Conservation (phyloP, 768 basidiomycete species). For the Trametes cingulata region DNA sequence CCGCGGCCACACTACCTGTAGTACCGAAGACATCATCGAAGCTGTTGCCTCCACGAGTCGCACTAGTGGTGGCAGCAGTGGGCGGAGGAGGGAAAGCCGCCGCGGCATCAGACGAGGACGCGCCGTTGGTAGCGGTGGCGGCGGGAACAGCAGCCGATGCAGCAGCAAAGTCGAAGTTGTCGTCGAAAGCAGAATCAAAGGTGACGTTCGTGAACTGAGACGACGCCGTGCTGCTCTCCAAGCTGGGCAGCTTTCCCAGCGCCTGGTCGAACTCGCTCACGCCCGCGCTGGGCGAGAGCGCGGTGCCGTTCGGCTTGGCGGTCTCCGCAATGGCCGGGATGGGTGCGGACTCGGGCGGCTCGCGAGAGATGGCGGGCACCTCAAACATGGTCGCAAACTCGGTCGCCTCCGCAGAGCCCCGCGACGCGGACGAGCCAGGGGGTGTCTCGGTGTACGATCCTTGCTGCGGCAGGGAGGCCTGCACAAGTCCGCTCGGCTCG, state of each 20-base stretch:
- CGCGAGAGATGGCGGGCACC: slow-evolving; percentile 6
- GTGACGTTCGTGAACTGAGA: slow-evolving; percentile 44
- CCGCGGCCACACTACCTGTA: slow-evolving; percentile 3
- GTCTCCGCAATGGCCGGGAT: slow-evolving; percentile 16
- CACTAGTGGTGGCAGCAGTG: slow-evolving; percentile 13
- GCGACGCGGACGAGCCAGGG: slow-evolving; percentile 22
- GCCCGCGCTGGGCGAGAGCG: slow-evolving; percentile 27
- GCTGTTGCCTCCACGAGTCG: slow-evolving; percentile 23
- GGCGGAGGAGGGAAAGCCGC: slow-evolving; percentile 15
- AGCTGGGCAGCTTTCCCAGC: slow-evolving; percentile 49
- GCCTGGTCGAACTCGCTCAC: slow-evolving; percentile 76
- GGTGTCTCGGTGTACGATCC: slow-evolving; percentile 23
- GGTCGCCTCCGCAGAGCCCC: slow-evolving; percentile 26
- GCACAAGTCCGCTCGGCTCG: neutral
- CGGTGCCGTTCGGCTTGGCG: slow-evolving; percentile 20
- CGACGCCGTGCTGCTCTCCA: slow-evolving; percentile 37
- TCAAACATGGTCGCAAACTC: slow-evolving; percentile 21
- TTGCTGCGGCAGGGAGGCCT: neutral
- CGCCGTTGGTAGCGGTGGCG: slow-evolving; percentile 35
- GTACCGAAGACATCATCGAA: slow-evolving; percentile 40
- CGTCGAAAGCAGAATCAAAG: slow-evolving; percentile 67
- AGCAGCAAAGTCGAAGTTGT: slow-evolving; percentile 65
- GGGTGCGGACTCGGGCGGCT: slow-evolving; percentile 17
- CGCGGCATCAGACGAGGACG: slow-evolving; percentile 12
- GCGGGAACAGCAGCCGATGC: slow-evolving; percentile 34